Evolutionary conservation across 345 rosid genomes (phyloP).

Genomic region (Angophora floribunda): DNA sequence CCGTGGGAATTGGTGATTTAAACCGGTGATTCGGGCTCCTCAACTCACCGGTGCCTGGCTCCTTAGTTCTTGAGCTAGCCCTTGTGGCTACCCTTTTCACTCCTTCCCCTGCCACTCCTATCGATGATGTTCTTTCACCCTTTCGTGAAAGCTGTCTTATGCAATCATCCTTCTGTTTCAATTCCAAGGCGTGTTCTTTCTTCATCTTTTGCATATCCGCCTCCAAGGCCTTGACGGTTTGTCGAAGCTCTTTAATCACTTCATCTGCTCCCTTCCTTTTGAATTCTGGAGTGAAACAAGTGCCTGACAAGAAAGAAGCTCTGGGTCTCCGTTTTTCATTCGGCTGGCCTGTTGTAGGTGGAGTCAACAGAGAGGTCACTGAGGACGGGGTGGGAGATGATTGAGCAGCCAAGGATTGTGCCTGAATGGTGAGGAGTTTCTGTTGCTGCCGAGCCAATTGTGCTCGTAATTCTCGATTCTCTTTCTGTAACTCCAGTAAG

Average conservation of each 20-base stretch:
- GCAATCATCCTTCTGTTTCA: constrained; percentile 70
- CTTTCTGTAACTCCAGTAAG: constrained; percentile 75
- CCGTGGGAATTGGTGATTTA: constrained; percentile 58
- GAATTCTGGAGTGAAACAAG: constrained; percentile 74
- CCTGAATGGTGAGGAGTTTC: constrained; percentile 59
- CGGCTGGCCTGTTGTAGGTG: constrained; percentile 54
- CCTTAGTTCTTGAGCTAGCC: constrained; percentile 58
- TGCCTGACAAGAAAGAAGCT: constrained; percentile 55
- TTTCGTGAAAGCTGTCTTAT: constrained; percentile 43
- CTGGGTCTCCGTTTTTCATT: constrained; percentile 49
- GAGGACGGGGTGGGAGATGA: constrained; percentile 71
- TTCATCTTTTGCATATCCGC: constrained; percentile 70
- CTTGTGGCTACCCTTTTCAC: constrained; percentile 45
- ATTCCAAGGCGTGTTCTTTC: constrained; percentile 56
- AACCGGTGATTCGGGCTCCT: constrained; percentile 82
- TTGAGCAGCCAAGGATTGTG: constrained; percentile 59
- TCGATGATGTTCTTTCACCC: constrained; percentile 26
- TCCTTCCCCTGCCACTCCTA: constrained; percentile 12
- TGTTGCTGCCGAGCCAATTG: constrained; percentile 72
- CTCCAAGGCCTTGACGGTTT: constrained; percentile 57
- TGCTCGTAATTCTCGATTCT: constrained; percentile 70
- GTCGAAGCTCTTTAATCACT: constrained; percentile 42
- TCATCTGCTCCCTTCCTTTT: constrained; percentile 45
- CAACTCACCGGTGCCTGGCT: constrained; percentile 31
- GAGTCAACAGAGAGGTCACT: constrained; percentile 58